Evolutionary conservation across 768 basidiomycete genomes (phyloP), one percentile per base, ranked within the genome.

Genomic region (Amanita pallidorosea): DNA sequence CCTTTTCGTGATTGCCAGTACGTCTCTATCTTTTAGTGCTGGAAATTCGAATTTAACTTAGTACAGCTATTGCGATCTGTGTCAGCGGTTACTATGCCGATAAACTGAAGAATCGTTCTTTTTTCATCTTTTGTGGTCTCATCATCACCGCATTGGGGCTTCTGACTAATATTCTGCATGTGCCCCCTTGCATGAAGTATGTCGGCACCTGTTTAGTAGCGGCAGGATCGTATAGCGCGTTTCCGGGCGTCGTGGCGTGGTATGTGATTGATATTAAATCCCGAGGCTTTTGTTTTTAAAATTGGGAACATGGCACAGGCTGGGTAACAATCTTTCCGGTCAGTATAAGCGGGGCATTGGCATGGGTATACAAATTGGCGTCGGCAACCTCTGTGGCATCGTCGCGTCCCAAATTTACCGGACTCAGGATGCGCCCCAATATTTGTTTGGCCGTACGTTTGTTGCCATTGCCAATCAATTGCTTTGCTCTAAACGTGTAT

Each of bases 151-250:
- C 43, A 20, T 33, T 51, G 7, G 49, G 49, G 2, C 43, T 33
- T 35, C 9, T 20, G 12, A 48, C 31, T 12, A 48, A 38, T 17
- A 25, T 48, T 2, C 25, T 36, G 13, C 27, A 48, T 18, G 8
- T 27, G 1, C 13, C 13, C 0, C 58, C 60, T 41, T 77, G 79
- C 0, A 76, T 68, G 25, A 85, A 86, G 63, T 87, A 86, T 61
- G 81, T 85, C 54, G 85, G 83, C 1, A 84, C 79, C 0, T 88
- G 81, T 69, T 75, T 86, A 49, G 72, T 75, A 23, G 81, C 85
- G 6, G 68, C 70, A 0, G 85, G 85, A n/a, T 70, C 71, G 34
- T 85, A 81, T 54, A 71, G 78, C 1, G 67, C 71, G 0, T 72
- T 81, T 55, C 82, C 85, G 12, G 81, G 78, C 7, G 61, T 81